A percentile compares a stretch with the other conserved stretches of the same genome.
Conservation (phyloP, 352 stramenopile species). For the Thalassiosira exigua region DNA sequence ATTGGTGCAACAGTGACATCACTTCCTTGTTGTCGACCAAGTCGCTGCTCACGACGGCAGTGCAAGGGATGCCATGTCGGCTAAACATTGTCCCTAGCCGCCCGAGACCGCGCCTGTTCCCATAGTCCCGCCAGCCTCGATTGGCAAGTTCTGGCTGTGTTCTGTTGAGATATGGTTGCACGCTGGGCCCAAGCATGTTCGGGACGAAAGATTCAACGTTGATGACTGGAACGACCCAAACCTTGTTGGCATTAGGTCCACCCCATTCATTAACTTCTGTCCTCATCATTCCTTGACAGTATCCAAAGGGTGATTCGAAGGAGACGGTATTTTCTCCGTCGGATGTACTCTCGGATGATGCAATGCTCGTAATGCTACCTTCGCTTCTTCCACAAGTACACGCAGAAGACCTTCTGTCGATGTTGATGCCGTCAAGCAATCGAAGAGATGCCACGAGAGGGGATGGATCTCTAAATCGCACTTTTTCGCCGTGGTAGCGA, state of each 20-base stretch:
- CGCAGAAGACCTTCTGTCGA: no score
- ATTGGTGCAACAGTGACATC: conserved; percentile 25
- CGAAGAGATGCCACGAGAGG: conserved; percentile 26
- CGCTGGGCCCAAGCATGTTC: conserved; percentile 31
- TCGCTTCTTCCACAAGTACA: conserved; percentile 5
- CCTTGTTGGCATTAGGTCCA: conserved; percentile 5
- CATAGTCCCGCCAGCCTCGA: conserved; percentile 45
- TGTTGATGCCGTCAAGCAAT: conserved; percentile 7
- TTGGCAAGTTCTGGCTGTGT: conserved; percentile 45
- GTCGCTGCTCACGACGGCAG: conserved; percentile 51
- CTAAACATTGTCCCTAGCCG: conserved; percentile 35
- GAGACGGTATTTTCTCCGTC: no score
- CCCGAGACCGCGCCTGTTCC: conserved; percentile 36
- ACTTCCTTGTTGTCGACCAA: conserved; percentile 22
- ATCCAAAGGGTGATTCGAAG: no score
- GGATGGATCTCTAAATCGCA: conserved; percentile 36
- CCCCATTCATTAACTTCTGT: conserved; percentile 36
- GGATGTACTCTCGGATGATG: no score
- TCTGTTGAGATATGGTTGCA: conserved; percentile 44
- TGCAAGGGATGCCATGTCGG: conserved; percentile 38
- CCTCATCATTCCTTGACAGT: conserved; percentile 32
- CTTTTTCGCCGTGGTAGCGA: conserved; percentile 8
- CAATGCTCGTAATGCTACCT: neutral
- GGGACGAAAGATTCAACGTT: conserved; percentile 44
- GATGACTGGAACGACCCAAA: conserved; percentile 43